Evolutionary conservation across 106 monocot species (phyloP).

Genomic region (Dendrobium officinale): DNA sequence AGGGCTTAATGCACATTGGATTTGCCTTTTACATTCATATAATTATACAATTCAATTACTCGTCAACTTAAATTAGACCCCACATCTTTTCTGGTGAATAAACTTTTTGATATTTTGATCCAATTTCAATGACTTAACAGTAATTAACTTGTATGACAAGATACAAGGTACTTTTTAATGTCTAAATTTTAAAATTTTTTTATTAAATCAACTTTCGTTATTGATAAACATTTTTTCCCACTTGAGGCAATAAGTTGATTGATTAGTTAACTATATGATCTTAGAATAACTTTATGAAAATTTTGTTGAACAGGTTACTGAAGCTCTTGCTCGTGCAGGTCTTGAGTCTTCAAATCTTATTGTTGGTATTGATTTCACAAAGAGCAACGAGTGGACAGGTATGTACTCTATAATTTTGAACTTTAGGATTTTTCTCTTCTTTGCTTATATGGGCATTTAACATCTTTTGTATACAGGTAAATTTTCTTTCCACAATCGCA

Average conservation of each 20-base stretch:
- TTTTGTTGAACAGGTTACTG: constrained; percentile 36
- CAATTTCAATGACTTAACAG: neutral
- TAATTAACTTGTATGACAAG: neutral
- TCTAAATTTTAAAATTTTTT: neutral
- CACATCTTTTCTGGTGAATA: neutral
- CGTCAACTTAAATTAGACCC: too few species aligned
- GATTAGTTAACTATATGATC: neutral
- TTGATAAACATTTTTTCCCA: neutral
- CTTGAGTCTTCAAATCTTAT: constrained; percentile 83
- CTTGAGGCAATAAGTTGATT: neutral
- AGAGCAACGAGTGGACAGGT: constrained; percentile 97
- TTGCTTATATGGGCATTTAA: neutral
- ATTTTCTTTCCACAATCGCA: constrained; percentile 42
- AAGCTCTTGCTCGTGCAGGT: constrained; percentile 57
- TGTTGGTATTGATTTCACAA: constrained; percentile 84
- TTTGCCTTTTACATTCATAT: neutral
- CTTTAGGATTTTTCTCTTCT: neutral
- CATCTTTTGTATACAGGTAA: constrained; percentile 35
- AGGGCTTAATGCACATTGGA: neutral
- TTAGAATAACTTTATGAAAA: neutral
- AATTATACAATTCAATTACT: neutral
- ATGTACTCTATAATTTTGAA: neutral
- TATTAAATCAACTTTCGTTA: neutral
- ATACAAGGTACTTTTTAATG: neutral
- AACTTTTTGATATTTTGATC: neutral